Base-by-base conservation (phyloP, 805 yeast species). In the Candida koratica region DNA sequence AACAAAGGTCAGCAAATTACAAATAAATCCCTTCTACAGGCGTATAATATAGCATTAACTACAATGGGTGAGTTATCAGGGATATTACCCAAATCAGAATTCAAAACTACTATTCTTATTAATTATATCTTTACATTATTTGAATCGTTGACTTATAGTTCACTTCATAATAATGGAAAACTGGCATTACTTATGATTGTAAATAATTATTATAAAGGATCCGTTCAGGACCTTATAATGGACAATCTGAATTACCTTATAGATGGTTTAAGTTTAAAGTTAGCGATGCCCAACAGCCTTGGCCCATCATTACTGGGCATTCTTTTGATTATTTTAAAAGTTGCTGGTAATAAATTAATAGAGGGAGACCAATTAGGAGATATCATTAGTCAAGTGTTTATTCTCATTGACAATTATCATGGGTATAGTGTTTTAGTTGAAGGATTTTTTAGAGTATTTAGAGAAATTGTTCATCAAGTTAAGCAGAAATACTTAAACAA, bases 191-290 rank as follows among this genome's bases (percentile, higher is more conserved):
- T 85, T 0, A 45, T 56, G 7, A 58, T 67, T 1, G 47, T 57
- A 11, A 53, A 64, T 4, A 60, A 79, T 9, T 82, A 80, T 41
- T 55, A 58, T 11, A 48, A 62, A 22, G 81, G 81, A 0, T 76
- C 86, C 0, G 56, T 89, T 2, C 62, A 62, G 22, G 56, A 57
- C 3, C 52, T 90, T 40, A 66, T 93, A 2, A 49, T 69, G 24
- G 77, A 76, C 17, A 90, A 88, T 53, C 70, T 79, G 38, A 96
- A 90, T 48, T 89, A 89, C 51, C 57, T 90, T 13, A 63, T 88
- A 11, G 97, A 93, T 52, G 62, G 87, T 0, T 63, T 88, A n/a
- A 81, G 95, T 3, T 57, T 78, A 18, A 75, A 73, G 43, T 61
- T 93, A 36, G 77, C 86, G 17, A 74, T 83, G 2, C 78, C 88